A percentile compares a stretch with the other conserved stretches of the same genome.
phyloP scores from a whole-genome alignment of 805 yeast genomes.

The Candida xyloterini region DNA sequence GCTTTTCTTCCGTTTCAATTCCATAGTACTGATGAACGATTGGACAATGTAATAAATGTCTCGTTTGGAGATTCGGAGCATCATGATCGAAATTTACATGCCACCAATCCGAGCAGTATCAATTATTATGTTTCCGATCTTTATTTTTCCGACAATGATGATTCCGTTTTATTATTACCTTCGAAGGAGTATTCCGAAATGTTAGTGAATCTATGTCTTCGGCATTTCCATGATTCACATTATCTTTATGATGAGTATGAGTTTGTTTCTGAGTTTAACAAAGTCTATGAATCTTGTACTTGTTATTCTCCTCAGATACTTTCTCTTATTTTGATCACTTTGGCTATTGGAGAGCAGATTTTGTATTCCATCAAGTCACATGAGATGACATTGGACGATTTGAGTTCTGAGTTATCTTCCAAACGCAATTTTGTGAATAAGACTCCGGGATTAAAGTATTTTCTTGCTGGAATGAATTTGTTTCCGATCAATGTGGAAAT shows the following conservation, averaged over 20 bases:
- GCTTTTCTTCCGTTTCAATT: conserved; percentile 21
- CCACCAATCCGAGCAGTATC: conserved; percentile 9
- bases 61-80: conserved; percentile 29
- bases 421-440: conserved; percentile 18
- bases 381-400: conserved; percentile 14
- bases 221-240: conserved; percentile 21
- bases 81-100: conserved; percentile 10
- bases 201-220: conserved; percentile 19
- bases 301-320: conserved; percentile 19
- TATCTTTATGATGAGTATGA: conserved; percentile 24
- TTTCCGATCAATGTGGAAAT: conserved; percentile 30
- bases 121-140: conserved; percentile 20
- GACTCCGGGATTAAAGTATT: conserved; percentile 32
- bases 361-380: conserved; percentile 23
- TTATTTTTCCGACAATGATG: conserved; percentile 14
- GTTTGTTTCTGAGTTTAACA: conserved; percentile 19
- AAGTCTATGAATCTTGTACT: conserved; percentile 20
- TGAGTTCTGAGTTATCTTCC: conserved; percentile 18
- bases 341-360: conserved; percentile 27
- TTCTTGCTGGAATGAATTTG: conserved; percentile 26
- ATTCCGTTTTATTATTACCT: conserved; percentile 14
- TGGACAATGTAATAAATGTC: conserved; percentile 26
- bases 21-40: conserved; percentile 21
- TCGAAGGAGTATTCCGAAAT: conserved; percentile 14
- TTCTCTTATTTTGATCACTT: conserved; percentile 19